These are phyloP conservation scores for Penicillium simplicissimum DNA, from an alignment of 495 filamentous ascomycete genomes.

Conservation along the genomic window DNA sequence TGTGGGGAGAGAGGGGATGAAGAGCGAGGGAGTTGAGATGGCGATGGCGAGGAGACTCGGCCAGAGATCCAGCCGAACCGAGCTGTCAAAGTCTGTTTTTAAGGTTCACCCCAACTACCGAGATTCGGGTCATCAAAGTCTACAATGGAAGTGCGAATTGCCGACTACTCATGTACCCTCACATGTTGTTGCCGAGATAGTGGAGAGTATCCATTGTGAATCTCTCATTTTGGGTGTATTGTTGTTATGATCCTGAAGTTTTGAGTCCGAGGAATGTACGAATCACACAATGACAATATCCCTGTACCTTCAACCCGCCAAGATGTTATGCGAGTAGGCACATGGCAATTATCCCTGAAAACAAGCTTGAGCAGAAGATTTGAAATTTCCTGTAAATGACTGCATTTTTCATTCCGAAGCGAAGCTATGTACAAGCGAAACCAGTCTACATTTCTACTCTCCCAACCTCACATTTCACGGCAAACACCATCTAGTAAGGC, in stretches of 20 bases:
- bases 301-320: too few relatives aligned
- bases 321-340: too few relatives aligned
- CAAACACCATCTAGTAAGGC: constrained; percentile 16
- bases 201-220: too few relatives aligned
- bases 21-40: background rate
- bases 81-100: background rate
- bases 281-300: too few relatives aligned
- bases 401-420: background rate
- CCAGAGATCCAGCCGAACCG: background rate
- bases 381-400: too few relatives aligned
- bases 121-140: background rate
- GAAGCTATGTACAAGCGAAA: background rate
- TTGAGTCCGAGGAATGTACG: too few relatives aligned
- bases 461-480: background rate
- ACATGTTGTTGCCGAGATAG: too few relatives aligned
- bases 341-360: too few relatives aligned
- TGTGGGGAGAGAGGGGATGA: background rate
- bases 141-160: too few relatives aligned
- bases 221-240: too few relatives aligned
- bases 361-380: too few relatives aligned
- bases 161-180: background rate
- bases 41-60: background rate
- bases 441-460: background rate
- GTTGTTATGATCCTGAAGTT: too few relatives aligned
- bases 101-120: background rate